A percentile compares a stretch with the other conserved stretches of the same genome.
Conservation (phyloP, 2,329 filamentous ascomycete genomes). For the Neopestalotiopsis sp. region DNA sequence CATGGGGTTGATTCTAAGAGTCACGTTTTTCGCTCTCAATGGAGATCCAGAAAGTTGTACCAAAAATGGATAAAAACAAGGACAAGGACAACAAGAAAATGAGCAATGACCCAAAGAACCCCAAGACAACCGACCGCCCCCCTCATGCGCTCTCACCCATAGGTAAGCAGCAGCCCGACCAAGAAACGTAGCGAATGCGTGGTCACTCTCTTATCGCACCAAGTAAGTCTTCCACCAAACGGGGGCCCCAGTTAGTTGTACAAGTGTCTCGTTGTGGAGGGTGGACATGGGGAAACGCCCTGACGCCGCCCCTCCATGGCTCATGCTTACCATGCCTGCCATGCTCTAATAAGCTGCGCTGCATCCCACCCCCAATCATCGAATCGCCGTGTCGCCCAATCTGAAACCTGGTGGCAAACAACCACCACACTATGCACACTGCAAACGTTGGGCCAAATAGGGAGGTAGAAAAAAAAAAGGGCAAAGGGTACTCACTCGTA, state of each 20-base stretch:
- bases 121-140: background rate
- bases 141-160: background rate
- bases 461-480: slow-evolving; percentile 5
- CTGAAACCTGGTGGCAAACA: slow-evolving; percentile 19
- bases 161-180: too few relatives aligned
- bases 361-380: slow-evolving; percentile 9
- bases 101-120: background rate
- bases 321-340: background rate
- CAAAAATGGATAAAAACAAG: background rate
- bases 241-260: slow-evolving; percentile 5
- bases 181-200: background rate
- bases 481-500: background rate
- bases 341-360: background rate
- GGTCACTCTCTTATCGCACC: slow-evolving; percentile 13
- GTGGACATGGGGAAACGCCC: background rate
- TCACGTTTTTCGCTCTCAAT: background rate
- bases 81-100: background rate
- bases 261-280: slow-evolving; percentile 4
- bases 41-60: background rate
- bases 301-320: background rate
- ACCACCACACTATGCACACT: background rate
- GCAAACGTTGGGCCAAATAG: background rate
- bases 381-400: slow-evolving; percentile 15
- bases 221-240: too few relatives aligned
- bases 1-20: background rate